Conservation (phyloP, 208 protist species). For the Acanthamoeba lenticulata region DNA sequence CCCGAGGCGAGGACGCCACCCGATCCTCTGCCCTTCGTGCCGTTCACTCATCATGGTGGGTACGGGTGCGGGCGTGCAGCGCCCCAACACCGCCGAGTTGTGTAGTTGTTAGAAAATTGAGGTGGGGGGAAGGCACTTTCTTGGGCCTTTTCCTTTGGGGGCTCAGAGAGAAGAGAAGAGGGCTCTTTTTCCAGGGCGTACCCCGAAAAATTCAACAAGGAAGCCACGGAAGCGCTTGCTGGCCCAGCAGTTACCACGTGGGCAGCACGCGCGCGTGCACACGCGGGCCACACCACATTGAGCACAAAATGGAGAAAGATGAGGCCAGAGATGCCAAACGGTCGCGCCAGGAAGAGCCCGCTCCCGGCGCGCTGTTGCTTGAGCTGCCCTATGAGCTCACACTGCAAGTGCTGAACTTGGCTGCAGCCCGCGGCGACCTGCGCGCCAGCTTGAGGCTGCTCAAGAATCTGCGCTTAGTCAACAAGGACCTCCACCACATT, state of each 20-base stretch:
- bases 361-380: not conserved
- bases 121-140: no score
- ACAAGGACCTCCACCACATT: not conserved
- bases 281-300: not conserved
- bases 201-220: no score
- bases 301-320: not conserved
- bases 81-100: no score
- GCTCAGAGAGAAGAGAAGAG: no score
- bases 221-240: no score
- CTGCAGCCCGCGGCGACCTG: not conserved
- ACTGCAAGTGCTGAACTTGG: not conserved
- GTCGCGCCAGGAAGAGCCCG: not conserved
- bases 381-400: conserved; percentile 47
- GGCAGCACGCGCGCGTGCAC: not conserved
- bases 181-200: no score
- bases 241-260: no score
- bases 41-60: not conserved
- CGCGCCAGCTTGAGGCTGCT: not conserved
- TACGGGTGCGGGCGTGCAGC: no score
- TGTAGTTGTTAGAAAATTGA: no score
- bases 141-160: no score
- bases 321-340: not conserved
- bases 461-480: not conserved
- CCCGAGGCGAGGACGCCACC: not conserved
- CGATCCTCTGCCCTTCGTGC: not conserved